Evolutionary conservation across 2,329 filamentous ascomycete genomes (phyloP), one percentile per base, ranked within the genome.

Genomic region (Knoxdaviesia proteae): DNA sequence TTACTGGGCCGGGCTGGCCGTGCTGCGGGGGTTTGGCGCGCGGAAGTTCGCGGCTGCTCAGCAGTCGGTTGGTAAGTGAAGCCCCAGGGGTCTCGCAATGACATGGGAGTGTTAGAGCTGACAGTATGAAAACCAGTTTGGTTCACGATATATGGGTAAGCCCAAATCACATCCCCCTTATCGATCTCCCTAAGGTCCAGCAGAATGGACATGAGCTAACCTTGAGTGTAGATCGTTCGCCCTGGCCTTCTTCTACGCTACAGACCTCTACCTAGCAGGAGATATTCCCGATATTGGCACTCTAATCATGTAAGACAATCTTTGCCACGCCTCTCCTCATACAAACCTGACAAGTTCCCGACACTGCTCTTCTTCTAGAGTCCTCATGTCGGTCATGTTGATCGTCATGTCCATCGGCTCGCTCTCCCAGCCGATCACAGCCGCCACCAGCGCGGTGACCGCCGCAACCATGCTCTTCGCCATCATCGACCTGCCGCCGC

Each of bases 381-480:
- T 52, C 8, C 46, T 52, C 7, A 43, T 49, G 6, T 51, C 47
- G 11, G 47, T 51, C 34, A 51, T 51, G 54, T 51, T 59, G 49
- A 48, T 54, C 38, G 49, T 51, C 2, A 53, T 56, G 20, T 50
- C 54, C 9, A 42, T 59, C 7, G 49, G 51, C 3, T 51, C 53
- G 30, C 55, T 61, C 34, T 54, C 58, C 6, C 56, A 55, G 1
- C 58, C 59, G 1, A 52, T 58, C 4, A 53, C 57, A 9, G 54
- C 58, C 4, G 51, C 58, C 7, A 50, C 54, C 5, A 56, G 56
- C 43, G 56, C 61, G 2, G 52, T 56, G 3, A 54, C 53, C 7
- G 58, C 60, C 8, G 59, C 59, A 8, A 51, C 51, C 6, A 56
- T 58, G 29, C 58, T 61, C 45, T 60, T 60, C 46, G 51, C 51